A percentile compares a stretch with the other conserved stretches of the same genome.
Conservation (phyloP, 139 green algal genomes). For the Chlorella vulgaris region DNA sequence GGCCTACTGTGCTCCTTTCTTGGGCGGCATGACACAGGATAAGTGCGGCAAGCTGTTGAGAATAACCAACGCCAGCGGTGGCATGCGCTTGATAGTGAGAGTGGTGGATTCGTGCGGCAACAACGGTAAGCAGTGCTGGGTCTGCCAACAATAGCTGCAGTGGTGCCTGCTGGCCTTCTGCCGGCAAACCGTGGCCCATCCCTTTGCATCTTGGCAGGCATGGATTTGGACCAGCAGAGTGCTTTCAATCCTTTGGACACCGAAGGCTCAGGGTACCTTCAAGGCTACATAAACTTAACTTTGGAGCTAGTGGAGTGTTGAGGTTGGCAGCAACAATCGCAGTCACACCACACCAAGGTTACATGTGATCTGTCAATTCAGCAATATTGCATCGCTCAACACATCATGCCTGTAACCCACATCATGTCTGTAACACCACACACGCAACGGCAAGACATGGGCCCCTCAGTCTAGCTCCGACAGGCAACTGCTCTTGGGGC, state of each 20-base stretch:
- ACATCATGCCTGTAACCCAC: too few species aligned
- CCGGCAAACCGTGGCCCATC: too few species aligned
- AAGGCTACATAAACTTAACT: neutral
- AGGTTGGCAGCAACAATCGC: neutral
- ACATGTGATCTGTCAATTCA: too few species aligned
- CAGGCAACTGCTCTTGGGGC: neutral
- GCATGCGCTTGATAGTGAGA: neutral
- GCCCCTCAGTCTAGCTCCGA: neutral
- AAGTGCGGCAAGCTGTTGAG: constrained; percentile 22
- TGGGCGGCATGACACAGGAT: constrained; percentile 3
- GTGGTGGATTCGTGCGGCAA: constrained; percentile 22
- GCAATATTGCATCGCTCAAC: too few species aligned
- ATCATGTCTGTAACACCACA: too few species aligned
- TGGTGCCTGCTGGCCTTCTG: neutral
- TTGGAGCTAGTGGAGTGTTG: neutral
- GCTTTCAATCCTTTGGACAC: constrained; percentile 14
- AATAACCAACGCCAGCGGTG: constrained; percentile 8
- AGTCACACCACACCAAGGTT: too few species aligned
- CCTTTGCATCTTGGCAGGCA: neutral
- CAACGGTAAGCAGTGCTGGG: neutral
- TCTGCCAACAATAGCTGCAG: neutral
- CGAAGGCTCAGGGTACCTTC: neutral
- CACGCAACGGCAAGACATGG: too few species aligned
- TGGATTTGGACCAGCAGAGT: neutral
- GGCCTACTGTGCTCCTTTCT: constrained; percentile 16